Base-by-base conservation (phyloP, 1,284 basidiomycete genomes). In the Salmacisia buchloeana region DNA sequence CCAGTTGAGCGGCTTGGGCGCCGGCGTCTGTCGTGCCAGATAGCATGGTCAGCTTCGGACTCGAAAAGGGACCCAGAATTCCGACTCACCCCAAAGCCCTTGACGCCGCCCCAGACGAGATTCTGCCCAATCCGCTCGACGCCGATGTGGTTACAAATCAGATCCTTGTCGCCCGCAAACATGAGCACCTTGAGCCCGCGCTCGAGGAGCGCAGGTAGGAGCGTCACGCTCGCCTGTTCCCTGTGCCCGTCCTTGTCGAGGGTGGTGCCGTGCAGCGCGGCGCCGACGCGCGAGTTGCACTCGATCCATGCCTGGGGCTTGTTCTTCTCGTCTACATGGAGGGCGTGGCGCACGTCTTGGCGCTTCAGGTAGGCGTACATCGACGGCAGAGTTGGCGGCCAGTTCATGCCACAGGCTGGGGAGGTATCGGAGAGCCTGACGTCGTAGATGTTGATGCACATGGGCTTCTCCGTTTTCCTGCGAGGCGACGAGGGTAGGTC, bases 331-430 rank as follows among this genome's bases (percentile, higher is more conserved):
- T 78, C 70, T 0, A 94, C 94, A 76, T 98, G 94, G 3, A 99
- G 82, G 0, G 93, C 90, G 1, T 71, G 73, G 15, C 92, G 84
- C 56, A 98, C 94, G 68, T 94, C 92, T 10, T 81, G 72, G 13
- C 90, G 86, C 88, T 93, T 74, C 7, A 99, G 85, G 77, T 94
- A 97, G 2, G 83, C 82, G 45, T 88, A 89, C 39, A 97, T 84
- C 56, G 88, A 86, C 9, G 83, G 80, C 27, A 98, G 85, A 69
- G 92, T 91, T n/a, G 88, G 87, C 3, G 94, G 94, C 94, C 94
- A 99, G 80, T 94, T 94, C 91, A 97, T 91, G 1, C 94, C 94
- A 80, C 94, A 99, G 2, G 87, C 88, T n/a, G 94, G 94, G 54
- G 80, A 83, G 13, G 84, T 85, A 78, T 99, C 96, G 61, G 89